Evolutionary conservation across 1,284 basidiomycete species (phyloP), one percentile per base, ranked within the genome.

Genomic region (Marasmius sp.): DNA sequence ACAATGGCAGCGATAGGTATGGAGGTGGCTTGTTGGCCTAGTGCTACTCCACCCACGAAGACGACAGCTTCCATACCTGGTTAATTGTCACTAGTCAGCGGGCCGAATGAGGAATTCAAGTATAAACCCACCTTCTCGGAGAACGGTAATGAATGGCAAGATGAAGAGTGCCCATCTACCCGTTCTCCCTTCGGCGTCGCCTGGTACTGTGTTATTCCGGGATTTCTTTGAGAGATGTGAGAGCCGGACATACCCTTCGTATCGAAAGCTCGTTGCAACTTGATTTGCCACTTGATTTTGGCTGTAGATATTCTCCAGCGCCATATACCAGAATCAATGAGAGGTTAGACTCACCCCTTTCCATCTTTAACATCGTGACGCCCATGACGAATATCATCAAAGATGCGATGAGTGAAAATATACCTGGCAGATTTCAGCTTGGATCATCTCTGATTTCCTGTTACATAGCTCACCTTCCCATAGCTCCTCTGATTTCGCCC

Each of bases 21-120:
- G 5, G 94, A 85, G 1, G 82, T 85, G 2, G 92, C 95, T 2
- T 86, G 79, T 70, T 93, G 84, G 43, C 89, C 89, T 50, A 97
- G 87, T 1, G 94, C 88, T 48, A 97, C 95, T 61, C 95, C 95
- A 18, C 95, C 93, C 57, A 97, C 94, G 71, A 97, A 97, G 65
- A 98, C 82, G 62, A 97, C 90, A 1, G 93, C 94, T 75, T 98
- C 95, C 67, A 97, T 82, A 58, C 87, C 85, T 86, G 37, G 37
- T 43, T 11, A 43, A 33, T 49, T 8, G 52, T 22, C 45, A 10
- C 39, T 33, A 52, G 48, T 41, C 50, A n/a, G 37, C 36, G 58
- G 43, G 11, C 51, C 51, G 16, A 7, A 16, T 11, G 38, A n/a
- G 34, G 7, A 10, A 34, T 3, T n/a, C 18, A 14, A 51, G 62